Percentiles rank a stretch among this genome's conserved stretches.
Conservation (phyloP, 2,329 filamentous ascomycete species). For the Alternaria postmessia region DNA sequence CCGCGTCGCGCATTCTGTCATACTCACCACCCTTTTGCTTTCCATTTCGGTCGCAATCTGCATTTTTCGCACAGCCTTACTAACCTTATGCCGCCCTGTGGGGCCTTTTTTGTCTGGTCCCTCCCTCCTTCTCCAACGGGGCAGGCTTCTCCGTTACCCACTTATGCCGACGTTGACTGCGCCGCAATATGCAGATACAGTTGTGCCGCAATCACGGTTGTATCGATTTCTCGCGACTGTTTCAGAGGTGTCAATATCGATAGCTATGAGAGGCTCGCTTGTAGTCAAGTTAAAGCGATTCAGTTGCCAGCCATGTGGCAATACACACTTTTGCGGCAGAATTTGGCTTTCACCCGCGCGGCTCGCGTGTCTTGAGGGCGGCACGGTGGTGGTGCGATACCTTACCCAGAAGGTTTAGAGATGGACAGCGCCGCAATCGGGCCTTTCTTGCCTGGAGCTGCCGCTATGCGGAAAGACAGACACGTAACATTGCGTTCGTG, state of each 20-base stretch:
- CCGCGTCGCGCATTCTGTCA: neutral
- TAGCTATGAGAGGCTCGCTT: constrained; percentile 2
- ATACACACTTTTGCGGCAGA: neutral
- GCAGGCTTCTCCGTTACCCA: constrained; percentile 10
- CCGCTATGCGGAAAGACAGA: neutral
- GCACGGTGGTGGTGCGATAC: neutral
- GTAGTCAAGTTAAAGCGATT: neutral
- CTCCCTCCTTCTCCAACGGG: constrained; percentile 6
- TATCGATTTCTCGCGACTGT: constrained; percentile 8
- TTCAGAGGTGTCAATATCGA: constrained; percentile 6
- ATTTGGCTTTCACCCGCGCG: constrained; percentile 3
- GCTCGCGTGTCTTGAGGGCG: constrained; percentile 8
- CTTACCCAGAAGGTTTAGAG: neutral
- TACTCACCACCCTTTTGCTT: neutral
- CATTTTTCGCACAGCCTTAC: constrained; percentile 2
- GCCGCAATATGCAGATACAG: constrained; percentile 19
- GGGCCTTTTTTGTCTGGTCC: constrained; percentile 5
- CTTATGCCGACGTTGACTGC: constrained; percentile 8
- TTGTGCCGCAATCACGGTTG: constrained; percentile 23
- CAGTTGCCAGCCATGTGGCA: neutral
- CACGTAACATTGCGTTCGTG: neutral
- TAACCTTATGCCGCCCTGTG: constrained; percentile 4
- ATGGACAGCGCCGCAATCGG: constrained; percentile 7
- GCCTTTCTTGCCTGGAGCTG: neutral
- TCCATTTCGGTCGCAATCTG: neutral